These are phyloP conservation scores for Cyberlindnera euphorbiiphila DNA, from an alignment of 805 yeast genomes.

Conservation along the genomic window DNA sequence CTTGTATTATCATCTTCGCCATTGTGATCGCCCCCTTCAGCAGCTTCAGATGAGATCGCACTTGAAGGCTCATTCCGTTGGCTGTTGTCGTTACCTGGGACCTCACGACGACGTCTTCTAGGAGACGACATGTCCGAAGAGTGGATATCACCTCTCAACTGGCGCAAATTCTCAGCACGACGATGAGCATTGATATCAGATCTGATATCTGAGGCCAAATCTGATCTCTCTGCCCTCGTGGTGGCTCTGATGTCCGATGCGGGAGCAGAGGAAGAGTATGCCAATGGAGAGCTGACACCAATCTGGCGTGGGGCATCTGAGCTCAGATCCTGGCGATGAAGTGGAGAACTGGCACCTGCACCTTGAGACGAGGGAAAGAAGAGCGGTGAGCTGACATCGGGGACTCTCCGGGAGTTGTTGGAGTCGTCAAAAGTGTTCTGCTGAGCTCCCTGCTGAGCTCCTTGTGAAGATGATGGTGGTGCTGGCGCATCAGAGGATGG, in stretches of 20 bases:
- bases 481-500: slow-evolving; percentile 30
- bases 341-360: slow-evolving; percentile 17
- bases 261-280: slow-evolving; percentile 37
- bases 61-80: slow-evolving; percentile 26
- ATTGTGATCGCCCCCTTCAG: no score
- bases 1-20: slow-evolving; percentile 69
- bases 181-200: slow-evolving; percentile 38
- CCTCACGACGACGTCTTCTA: slow-evolving; percentile 50
- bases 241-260: slow-evolving; percentile 27
- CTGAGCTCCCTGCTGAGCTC: no score
- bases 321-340: slow-evolving; percentile 12
- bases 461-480: no score
- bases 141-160: slow-evolving; percentile 74
- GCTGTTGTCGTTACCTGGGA: slow-evolving; percentile 37
- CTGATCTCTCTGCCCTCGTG: slow-evolving; percentile 27
- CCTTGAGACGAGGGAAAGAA: slow-evolving; percentile 33
- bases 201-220: slow-evolving; percentile 38
- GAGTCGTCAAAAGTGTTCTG: slow-evolving; percentile 12
- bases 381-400: slow-evolving; percentile 30
- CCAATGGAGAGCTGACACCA: slow-evolving; percentile 43
- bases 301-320: slow-evolving; percentile 10
- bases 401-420: slow-evolving; percentile 7
- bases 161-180: slow-evolving; percentile 46
- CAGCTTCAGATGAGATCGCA: slow-evolving; percentile 18
- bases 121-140: slow-evolving; percentile 74